These are phyloP conservation scores for Candida ficus DNA, from an alignment of 805 yeast species.

Conservation along the genomic window DNA sequence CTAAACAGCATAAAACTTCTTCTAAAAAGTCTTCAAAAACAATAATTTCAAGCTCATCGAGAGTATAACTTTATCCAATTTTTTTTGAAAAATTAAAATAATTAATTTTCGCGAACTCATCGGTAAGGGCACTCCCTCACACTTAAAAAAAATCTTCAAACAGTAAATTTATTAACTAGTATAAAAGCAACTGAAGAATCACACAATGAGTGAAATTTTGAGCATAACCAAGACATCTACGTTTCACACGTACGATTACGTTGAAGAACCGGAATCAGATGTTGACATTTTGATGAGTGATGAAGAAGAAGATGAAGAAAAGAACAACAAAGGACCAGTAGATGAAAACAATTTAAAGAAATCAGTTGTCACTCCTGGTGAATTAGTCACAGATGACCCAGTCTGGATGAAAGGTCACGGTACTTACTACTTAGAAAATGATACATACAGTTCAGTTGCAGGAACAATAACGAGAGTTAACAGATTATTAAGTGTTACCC, in stretches of 20 bases:
- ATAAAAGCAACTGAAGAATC: too few species aligned
- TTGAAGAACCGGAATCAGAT: slow-evolving; percentile 33
- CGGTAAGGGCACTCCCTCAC: slow-evolving; percentile 3
- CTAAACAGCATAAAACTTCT: slow-evolving; percentile 6
- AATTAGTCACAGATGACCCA: slow-evolving; percentile 90
- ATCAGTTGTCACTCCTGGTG: slow-evolving; percentile 87
- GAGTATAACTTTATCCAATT: too few species aligned
- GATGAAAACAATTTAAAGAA: slow-evolving; percentile 27
- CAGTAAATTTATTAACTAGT: too few species aligned
- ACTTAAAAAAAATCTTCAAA: neutral
- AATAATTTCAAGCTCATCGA: neutral
- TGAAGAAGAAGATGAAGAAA: slow-evolving; percentile 14
- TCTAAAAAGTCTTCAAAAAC: neutral
- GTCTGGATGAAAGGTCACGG: slow-evolving; percentile 99
- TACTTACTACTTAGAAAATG: slow-evolving; percentile 70
- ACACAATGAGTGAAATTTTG: slow-evolving; percentile 14
- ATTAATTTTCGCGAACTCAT: too few species aligned
- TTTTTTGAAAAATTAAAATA: too few species aligned
- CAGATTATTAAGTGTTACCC: slow-evolving; percentile 76
- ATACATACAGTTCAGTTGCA: slow-evolving; percentile 86
- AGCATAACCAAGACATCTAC: slow-evolving; percentile 16
- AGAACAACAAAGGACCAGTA: slow-evolving; percentile 19
- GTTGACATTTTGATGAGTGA: slow-evolving; percentile 27
- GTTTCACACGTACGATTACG: slow-evolving; percentile 15
- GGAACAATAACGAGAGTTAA: slow-evolving; percentile 87